Evolutionary conservation across 1,284 basidiomycete species (phyloP).

Genomic region (Vanrija sp.): DNA sequence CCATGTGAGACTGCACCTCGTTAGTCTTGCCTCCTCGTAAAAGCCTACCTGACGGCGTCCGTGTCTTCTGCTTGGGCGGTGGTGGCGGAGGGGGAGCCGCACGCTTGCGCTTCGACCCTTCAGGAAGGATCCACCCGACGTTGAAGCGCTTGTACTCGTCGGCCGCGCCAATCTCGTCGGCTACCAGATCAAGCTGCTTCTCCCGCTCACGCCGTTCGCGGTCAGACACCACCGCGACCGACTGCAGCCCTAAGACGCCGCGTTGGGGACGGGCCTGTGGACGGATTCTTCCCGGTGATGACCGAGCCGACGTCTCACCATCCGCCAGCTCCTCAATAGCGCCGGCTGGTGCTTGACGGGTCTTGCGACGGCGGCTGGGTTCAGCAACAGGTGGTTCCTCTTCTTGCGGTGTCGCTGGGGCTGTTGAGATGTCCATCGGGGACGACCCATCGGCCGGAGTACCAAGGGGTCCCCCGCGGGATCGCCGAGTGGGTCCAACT

Average conservation of each 20-base stretch:
- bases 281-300: conserved; percentile 7
- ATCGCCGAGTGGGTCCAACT: not conserved
- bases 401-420: not conserved
- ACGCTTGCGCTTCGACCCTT: conserved; percentile 62
- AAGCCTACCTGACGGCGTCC: not conserved
- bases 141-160: conserved; percentile 80
- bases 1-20: too few relatives aligned
- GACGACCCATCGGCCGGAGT: conserved; percentile 1
- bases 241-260: conserved; percentile 40
- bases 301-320: not conserved
- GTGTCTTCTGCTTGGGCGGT: conserved; percentile 6
- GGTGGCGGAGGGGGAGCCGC: conserved; percentile 31
- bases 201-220: conserved; percentile 44
- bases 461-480: not conserved
- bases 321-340: not conserved
- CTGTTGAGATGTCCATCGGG: not conserved
- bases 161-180: conserved; percentile 65
- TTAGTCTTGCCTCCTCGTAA: conserved; percentile 2
- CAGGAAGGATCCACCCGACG: conserved; percentile 80
- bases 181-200: conserved; percentile 45
- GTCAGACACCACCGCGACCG: conserved; percentile 43
- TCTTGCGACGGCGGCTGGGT: too few relatives aligned
- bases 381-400: too few relatives aligned
- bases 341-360: not conserved
- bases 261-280: conserved; percentile 18